Percentiles rank a stretch among this genome's conserved stretches.
Conservation (phyloP, 2,329 filamentous ascomycete species). For the Pseudogymnoascus sp. region DNA sequence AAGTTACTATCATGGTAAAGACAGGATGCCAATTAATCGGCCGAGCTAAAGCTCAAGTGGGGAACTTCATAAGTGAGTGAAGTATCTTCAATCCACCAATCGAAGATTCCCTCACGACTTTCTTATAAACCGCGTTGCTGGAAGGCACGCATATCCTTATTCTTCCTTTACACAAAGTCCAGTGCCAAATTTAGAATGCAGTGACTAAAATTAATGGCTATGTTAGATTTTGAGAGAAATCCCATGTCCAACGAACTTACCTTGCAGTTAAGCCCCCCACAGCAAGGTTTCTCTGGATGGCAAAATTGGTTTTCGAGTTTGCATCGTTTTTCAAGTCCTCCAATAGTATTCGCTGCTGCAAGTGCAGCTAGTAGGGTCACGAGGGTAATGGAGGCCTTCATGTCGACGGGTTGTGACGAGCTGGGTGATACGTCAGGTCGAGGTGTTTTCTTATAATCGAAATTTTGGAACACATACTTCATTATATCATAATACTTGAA, state of each 20-base stretch:
- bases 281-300: background rate
- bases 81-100: background rate
- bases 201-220: background rate
- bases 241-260: background rate
- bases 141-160: background rate
- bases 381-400: background rate
- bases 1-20: background rate
- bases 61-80: background rate
- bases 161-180: background rate
- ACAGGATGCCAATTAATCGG: background rate
- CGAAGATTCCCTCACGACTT: background rate
- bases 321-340: background rate
- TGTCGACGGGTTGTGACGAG: background rate
- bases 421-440: background rate
- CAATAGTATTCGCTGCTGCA: background rate
- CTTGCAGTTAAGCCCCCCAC: background rate
- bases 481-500: background rate
- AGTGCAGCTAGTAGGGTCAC: background rate
- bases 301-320: background rate
- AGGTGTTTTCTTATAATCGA: background rate
- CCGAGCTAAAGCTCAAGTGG: background rate
- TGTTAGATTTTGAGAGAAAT: background rate
- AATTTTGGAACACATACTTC: background rate
- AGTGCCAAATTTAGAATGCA: background rate
- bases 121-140: background rate